These are phyloP conservation scores for Quercus cerris DNA, from an alignment of 306 rosid genomes.

Conservation along the genomic window DNA sequence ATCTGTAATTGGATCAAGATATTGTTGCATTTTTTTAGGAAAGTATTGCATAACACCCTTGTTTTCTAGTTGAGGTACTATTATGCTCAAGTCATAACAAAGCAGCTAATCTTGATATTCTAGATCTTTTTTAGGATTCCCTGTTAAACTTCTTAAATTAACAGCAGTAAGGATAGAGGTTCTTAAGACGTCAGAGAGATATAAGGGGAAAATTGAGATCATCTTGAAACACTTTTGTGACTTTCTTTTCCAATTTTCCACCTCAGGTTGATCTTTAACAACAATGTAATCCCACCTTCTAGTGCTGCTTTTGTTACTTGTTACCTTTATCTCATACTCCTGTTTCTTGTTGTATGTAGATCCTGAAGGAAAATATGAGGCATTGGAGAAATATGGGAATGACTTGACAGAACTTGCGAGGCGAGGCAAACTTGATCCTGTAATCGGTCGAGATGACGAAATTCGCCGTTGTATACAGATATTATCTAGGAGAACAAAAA, in stretches of 20 bases:
- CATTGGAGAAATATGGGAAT: conserved; percentile 81
- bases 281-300: not conserved
- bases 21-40: not conserved
- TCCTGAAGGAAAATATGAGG: conserved; percentile 93
- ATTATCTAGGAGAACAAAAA: conserved; percentile 88
- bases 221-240: not conserved
- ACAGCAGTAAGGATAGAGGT: not conserved
- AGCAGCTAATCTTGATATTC: not conserved
- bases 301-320: conserved; percentile 9
- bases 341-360: conserved; percentile 37
- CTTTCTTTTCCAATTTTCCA: not conserved
- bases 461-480: conserved; percentile 93
- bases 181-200: not conserved
- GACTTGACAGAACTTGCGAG: conserved; percentile 94
- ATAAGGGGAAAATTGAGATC: not conserved
- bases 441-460: conserved; percentile 95
- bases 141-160: not conserved
- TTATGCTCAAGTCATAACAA: not conserved
- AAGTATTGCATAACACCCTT: not conserved
- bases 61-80: not conserved
- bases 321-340: not conserved
- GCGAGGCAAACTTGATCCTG: conserved; percentile 98
- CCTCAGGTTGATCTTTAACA: not conserved
- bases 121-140: not conserved
- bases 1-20: not conserved